A percentile compares a stretch with the other conserved stretches of the same genome.
phyloP scores from a whole-genome alignment of 805 yeast genomes.

The Teunomyces stri region DNA sequence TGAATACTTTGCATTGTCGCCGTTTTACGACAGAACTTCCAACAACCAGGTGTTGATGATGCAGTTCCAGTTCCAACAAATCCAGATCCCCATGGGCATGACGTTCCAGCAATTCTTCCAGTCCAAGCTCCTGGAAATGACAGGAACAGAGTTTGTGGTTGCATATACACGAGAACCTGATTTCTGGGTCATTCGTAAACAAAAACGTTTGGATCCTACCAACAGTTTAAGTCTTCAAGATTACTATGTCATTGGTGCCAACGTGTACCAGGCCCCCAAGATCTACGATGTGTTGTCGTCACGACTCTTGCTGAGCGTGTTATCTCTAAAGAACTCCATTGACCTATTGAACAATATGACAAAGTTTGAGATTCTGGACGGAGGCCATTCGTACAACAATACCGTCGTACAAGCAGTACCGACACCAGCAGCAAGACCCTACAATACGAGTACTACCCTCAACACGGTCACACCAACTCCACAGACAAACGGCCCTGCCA shows the following conservation, averaged over 20 bases:
- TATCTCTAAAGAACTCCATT: slow-evolving; percentile 33
- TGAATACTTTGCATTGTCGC: slow-evolving; percentile 90
- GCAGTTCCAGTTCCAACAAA: slow-evolving; percentile 83
- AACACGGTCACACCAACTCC: slow-evolving; percentile 12
- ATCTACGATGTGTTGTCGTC: slow-evolving; percentile 71
- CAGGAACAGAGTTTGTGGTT: slow-evolving; percentile 81
- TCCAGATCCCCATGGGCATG: slow-evolving; percentile 28
- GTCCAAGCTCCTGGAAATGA: slow-evolving; percentile 68
- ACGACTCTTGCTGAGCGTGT: slow-evolving; percentile 48
- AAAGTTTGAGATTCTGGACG: slow-evolving; percentile 31
- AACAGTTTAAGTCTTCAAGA: slow-evolving; percentile 61
- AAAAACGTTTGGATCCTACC: slow-evolving; percentile 55
- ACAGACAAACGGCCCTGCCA: slow-evolving; percentile 11
- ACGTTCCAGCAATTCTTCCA: slow-evolving; percentile 41
- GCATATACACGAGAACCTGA: slow-evolving; percentile 81
- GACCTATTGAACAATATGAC: slow-evolving; percentile 33
- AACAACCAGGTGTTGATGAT: slow-evolving; percentile 92
- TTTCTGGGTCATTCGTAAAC: slow-evolving; percentile 88
- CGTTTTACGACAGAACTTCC: slow-evolving; percentile 91
- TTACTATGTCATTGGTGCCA: slow-evolving; percentile 87
- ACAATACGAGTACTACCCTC: slow-evolving; percentile 3
- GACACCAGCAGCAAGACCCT: slow-evolving; percentile 8
- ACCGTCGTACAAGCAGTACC: slow-evolving; percentile 5
- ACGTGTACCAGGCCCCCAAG: slow-evolving; percentile 86
- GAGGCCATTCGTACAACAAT: slow-evolving; percentile 29